Evolutionary conservation across 2,329 filamentous ascomycete genomes (phyloP), one percentile per base, ranked within the genome.

Genomic region (Huntiella abstrusa): DNA sequence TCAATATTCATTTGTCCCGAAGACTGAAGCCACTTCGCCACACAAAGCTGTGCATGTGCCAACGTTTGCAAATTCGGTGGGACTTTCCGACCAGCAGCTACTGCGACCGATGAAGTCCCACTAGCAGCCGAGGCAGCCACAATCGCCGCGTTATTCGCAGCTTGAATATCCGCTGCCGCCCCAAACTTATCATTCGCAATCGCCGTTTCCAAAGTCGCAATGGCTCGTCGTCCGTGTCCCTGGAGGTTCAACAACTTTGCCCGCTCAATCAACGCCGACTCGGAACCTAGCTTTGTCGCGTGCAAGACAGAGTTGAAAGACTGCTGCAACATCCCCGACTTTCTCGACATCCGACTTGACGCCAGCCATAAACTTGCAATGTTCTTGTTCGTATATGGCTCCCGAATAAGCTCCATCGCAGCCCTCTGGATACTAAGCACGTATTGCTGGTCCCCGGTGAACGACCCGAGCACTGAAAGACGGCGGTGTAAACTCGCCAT

Each of bases 11-110:
- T 94, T 59, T 96, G 88, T 4, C 91, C 91, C n/a, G 88, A 83
- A 47, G 73, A 79, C 57, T 96, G 92, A 22, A 95, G 77, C 92
- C 92, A 99, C 59, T 95, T 96, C 10, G 91, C 91, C 19, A 95
- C 73, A 33, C 96, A 69, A 6, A 99, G 69, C 57, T 93, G 79
- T 17, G 91, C 87, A 59, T 85, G 71, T 5, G 78, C 80, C n/a
- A 73, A 75, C 39, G 85, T 62, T 34, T 80, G 62, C 50, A 68
- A 73, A 53, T 75, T 70, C 5, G 41, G 28, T 4, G 41, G 16
- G 5, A 34, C 15, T 16, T 16, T 17, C 5, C 16, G 16, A 16
- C 12, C 11, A 32, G 11, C n/a, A 2, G 5, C 1, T n/a, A 13
- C 10, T n/a, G 15, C 6, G 41, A 75, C 69, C 16, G 12, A 55